Conservation (phyloP, 208 protist species). For the Trypanosoma mega region DNA sequence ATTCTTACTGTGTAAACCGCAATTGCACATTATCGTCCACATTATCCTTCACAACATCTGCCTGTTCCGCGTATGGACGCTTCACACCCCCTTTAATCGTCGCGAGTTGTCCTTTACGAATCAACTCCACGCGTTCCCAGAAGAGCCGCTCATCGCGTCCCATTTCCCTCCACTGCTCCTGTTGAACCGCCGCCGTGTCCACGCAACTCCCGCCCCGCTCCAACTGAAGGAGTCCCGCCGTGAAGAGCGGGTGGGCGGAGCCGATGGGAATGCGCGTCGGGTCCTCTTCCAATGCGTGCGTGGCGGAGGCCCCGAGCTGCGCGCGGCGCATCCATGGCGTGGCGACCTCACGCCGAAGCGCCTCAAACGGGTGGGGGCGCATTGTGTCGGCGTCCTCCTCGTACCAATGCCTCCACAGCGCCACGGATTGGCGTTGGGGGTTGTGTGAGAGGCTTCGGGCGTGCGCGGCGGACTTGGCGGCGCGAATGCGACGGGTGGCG, state of each 20-base stretch:
- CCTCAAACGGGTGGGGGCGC: constrained; percentile 52
- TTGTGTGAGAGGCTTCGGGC: constrained; percentile 59
- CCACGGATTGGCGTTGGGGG: constrained; percentile 37
- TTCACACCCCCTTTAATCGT: constrained; percentile 59
- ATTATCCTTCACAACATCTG: constrained; percentile 41
- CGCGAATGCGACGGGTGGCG: constrained; percentile 53
- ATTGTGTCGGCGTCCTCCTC: constrained; percentile 74
- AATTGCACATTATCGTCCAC: constrained; percentile 82
- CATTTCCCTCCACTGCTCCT: constrained; percentile 77
- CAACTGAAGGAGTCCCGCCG: constrained; percentile 64
- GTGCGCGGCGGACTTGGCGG: constrained; percentile 73
- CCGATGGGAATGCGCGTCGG: constrained; percentile 53
- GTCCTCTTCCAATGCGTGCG: constrained; percentile 12
- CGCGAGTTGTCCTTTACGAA: constrained; percentile 69
- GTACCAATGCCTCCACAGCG: constrained; percentile 67
- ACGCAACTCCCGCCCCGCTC: constrained; percentile 41
- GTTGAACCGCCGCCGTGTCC: constrained; percentile 35
- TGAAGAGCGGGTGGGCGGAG: constrained; percentile 67
- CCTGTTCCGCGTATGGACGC: constrained; percentile 63
- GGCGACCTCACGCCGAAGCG: constrained; percentile 47
- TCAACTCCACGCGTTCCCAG: constrained; percentile 87
- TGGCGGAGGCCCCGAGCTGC: constrained; percentile 65
- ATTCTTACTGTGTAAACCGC: constrained; percentile 64
- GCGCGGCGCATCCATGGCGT: constrained; percentile 84
- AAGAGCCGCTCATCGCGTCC: constrained; percentile 73